Conservation (phyloP, 2,329 filamentous ascomycete species). For the Trichoderma sp. region DNA sequence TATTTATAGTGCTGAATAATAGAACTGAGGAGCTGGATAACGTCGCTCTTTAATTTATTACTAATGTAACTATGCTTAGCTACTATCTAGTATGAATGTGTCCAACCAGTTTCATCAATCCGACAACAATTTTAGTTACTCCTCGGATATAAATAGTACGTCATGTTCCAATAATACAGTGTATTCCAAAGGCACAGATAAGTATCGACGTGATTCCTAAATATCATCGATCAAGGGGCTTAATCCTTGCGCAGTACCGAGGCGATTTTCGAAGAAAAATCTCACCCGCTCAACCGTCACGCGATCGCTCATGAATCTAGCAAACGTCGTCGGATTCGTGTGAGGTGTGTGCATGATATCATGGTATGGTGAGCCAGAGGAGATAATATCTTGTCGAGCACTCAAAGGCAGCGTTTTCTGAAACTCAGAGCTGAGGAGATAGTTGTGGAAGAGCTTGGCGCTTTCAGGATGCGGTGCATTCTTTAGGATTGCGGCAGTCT, state of each 20-base stretch:
- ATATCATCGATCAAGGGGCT: constrained; percentile 43
- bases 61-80: too few species aligned
- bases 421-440: constrained; percentile 47
- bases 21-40: too few species aligned
- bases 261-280: constrained; percentile 47
- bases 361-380: constrained; percentile 37
- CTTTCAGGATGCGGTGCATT: constrained; percentile 54
- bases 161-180: too few species aligned
- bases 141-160: too few species aligned
- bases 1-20: too few species aligned
- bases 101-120: too few species aligned
- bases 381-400: constrained; percentile 42
- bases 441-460: constrained; percentile 56
- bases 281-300: constrained; percentile 46
- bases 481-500: constrained; percentile 53
- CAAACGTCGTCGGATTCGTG: constrained; percentile 47
- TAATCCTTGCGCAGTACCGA: constrained; percentile 49
- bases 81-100: too few species aligned
- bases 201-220: constrained; percentile 10
- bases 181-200: not conserved
- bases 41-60: too few species aligned
- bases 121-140: too few species aligned
- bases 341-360: constrained; percentile 35
- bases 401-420: constrained; percentile 43
- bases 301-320: constrained; percentile 48